phyloP scores from a whole-genome alignment of 2,329 filamentous ascomycete genomes.

The Sclerotinia subarctica region DNA sequence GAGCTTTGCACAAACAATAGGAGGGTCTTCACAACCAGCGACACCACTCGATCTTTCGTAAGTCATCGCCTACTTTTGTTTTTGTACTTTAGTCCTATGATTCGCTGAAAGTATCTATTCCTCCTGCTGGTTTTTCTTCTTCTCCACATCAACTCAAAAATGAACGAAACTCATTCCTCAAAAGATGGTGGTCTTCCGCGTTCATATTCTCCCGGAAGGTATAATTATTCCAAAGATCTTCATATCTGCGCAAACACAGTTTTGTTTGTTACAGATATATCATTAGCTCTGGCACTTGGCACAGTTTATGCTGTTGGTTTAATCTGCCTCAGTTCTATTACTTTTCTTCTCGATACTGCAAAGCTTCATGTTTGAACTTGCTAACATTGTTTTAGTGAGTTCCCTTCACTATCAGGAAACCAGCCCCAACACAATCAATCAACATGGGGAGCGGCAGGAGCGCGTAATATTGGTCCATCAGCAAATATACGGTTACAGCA shows the following conservation, averaged over 20 bases:
- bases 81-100: conserved; percentile 21
- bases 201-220: conserved; percentile 15
- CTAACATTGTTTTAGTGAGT: conserved; percentile 50
- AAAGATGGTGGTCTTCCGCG: neutral
- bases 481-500: conserved; percentile 36
- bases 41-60: conserved; percentile 64
- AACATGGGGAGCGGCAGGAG: conserved; percentile 36
- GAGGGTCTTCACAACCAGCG: conserved; percentile 56
- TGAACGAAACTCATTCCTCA: neutral
- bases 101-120: conserved; percentile 5
- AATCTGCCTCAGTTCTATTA: neutral
- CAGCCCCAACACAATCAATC: conserved; percentile 43
- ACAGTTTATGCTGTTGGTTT: neutral
- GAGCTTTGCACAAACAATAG: conserved; percentile 66
- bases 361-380: conserved; percentile 3
- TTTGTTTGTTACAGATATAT: neutral
- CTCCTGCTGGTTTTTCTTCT: neutral
- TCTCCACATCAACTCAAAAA: conserved; percentile 4
- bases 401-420: conserved; percentile 62
- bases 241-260: neutral
- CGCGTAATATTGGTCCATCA: conserved; percentile 34
- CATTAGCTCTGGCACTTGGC: neutral
- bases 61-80: conserved; percentile 42
- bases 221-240: neutral
- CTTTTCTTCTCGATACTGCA: neutral